These are phyloP conservation scores for Tuber magnatum DNA, from an alignment of 495 filamentous ascomycete species.

Conservation along the genomic window DNA sequence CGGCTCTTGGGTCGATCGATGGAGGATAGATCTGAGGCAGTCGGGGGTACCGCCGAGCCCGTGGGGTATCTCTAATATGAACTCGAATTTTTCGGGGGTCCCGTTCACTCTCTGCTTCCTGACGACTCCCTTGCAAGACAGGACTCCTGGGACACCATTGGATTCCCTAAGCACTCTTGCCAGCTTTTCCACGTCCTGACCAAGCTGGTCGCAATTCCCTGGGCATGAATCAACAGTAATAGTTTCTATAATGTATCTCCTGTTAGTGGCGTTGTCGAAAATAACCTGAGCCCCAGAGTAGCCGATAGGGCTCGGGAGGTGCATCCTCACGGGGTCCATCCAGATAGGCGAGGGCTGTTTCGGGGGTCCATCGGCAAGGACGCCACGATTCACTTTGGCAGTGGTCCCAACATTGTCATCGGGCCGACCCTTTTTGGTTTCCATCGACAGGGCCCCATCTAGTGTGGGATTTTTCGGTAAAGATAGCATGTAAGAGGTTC, in stretches of 20 bases:
- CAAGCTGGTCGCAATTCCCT: neutral
- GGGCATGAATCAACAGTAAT: slow-evolving; percentile 6
- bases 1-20: slow-evolving; percentile 26
- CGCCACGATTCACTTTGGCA: slow-evolving; percentile 18
- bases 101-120: slow-evolving; percentile 9
- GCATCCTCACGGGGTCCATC: slow-evolving; percentile 15
- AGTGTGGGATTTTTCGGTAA: slow-evolving; percentile 38
- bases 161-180: slow-evolving; percentile 42
- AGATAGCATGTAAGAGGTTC: slow-evolving; percentile 45
- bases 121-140: slow-evolving; percentile 47
- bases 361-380: slow-evolving; percentile 6
- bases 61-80: slow-evolving; percentile 29
- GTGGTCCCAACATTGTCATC: slow-evolving; percentile 5
- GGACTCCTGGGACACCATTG: slow-evolving; percentile 45
- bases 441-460: slow-evolving; percentile 37
- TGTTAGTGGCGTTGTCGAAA: slow-evolving; percentile 30
- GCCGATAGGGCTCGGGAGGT: slow-evolving; percentile 11
- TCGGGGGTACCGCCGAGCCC: slow-evolving; percentile 3
- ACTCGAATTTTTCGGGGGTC: slow-evolving; percentile 15
- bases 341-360: neutral
- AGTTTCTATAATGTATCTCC: slow-evolving; percentile 2
- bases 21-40: slow-evolving; percentile 35
- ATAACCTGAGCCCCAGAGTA: slow-evolving; percentile 28
- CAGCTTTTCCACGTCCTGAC: slow-evolving; percentile 43
- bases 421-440: slow-evolving; percentile 2